A percentile compares a stretch with the other conserved stretches of the same genome.
Evolutionary conservation across 2,329 filamentous ascomycete species (phyloP).

Genomic region (Botryotinia narcissicola): DNA sequence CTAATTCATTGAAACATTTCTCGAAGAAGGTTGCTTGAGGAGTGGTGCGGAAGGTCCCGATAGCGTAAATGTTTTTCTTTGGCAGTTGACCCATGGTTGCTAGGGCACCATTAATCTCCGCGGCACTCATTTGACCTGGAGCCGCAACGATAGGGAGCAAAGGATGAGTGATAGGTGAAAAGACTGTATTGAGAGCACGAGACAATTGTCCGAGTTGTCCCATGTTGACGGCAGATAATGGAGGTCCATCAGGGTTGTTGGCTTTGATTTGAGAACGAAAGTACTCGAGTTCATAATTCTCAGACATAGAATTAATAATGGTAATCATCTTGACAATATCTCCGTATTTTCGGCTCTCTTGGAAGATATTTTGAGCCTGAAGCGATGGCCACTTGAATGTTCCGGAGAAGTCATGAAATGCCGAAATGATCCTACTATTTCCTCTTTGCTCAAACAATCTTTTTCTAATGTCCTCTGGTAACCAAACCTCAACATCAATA

Average conservation of each 20-base stretch:
- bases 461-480: slow-evolving; percentile 72
- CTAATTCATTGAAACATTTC: slow-evolving; percentile 77
- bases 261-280: slow-evolving; percentile 75
- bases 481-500: slow-evolving; percentile 84
- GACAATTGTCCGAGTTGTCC: slow-evolving; percentile 82
- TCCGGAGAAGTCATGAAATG: slow-evolving; percentile 85
- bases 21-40: slow-evolving; percentile 83
- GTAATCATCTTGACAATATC: slow-evolving; percentile 92
- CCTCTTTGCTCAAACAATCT: slow-evolving; percentile 68
- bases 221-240: slow-evolving; percentile 84
- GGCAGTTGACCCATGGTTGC: slow-evolving; percentile 78
- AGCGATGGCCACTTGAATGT: slow-evolving; percentile 78
- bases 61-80: slow-evolving; percentile 76
- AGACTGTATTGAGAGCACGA: slow-evolving; percentile 78
- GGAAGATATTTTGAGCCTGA: slow-evolving; percentile 69
- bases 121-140: slow-evolving; percentile 79
- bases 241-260: slow-evolving; percentile 66
- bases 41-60: slow-evolving; percentile 66
- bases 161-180: slow-evolving; percentile 85
- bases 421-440: slow-evolving; percentile 84
- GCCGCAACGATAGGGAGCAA: slow-evolving; percentile 80
- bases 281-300: slow-evolving; percentile 88
- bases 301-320: slow-evolving; percentile 75
- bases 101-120: slow-evolving; percentile 78
- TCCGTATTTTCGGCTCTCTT: slow-evolving; percentile 68